Percentiles rank a stretch among this genome's conserved stretches.
phyloP scores from a whole-genome alignment of 495 filamentous ascomycete species.

The Xylaria intraflava region DNA sequence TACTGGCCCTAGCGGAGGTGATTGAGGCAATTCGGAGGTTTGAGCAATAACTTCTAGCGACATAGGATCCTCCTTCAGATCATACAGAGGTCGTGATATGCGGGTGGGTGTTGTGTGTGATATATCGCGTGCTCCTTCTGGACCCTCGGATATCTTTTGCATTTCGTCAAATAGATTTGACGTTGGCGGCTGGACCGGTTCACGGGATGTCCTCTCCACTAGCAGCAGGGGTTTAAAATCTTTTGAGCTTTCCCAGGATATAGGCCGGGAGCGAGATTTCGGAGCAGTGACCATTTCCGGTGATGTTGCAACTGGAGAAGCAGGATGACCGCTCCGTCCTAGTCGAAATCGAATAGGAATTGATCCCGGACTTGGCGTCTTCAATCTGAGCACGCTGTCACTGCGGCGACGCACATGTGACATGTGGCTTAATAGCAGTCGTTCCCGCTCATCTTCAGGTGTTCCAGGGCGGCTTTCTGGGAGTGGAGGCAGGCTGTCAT shows the following conservation, averaged over 20 bases:
- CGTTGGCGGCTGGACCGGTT: constrained; percentile 6
- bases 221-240: constrained; percentile 47
- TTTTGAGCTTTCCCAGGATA: constrained; percentile 43
- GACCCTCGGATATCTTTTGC: neutral
- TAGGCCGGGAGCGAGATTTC: constrained; percentile 36
- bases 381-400: constrained; percentile 28
- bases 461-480: constrained; percentile 48
- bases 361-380: constrained; percentile 46
- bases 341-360: constrained; percentile 45
- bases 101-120: constrained; percentile 5
- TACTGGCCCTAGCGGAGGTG: neutral
- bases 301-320: constrained; percentile 27
- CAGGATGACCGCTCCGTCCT: constrained; percentile 34
- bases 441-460: constrained; percentile 33
- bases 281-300: constrained; percentile 23
- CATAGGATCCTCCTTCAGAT: neutral
- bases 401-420: constrained; percentile 34
- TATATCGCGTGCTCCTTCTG: constrained; percentile 5
- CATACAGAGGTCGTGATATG: neutral
- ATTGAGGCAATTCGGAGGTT: constrained; percentile 1
- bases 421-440: constrained; percentile 15
- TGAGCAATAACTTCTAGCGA: neutral
- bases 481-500: constrained; percentile 37
- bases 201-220: constrained; percentile 30
- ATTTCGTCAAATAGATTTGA: constrained; percentile 18